Base-by-base conservation (phyloP, 2,329 filamentous ascomycete species). In the Fusarium buharicum region DNA sequence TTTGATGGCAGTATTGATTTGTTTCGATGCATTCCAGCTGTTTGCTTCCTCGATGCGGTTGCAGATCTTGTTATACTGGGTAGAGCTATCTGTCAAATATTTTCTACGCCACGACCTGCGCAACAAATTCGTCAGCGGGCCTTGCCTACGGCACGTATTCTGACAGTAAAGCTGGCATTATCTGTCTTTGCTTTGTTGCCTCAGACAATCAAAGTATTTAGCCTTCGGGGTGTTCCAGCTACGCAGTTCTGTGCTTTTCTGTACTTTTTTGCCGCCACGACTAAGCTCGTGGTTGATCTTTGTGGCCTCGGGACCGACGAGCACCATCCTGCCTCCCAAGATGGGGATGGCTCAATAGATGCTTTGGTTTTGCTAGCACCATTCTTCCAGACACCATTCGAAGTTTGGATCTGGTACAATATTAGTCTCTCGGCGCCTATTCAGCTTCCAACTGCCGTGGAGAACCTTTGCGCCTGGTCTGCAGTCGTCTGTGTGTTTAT, bases 331-430 rank as follows among this genome's bases (percentile, higher is more conserved):
- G 2, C 2, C 6, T 10, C n/a, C 1, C 22, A 16, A 1, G 24
- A 17, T 0, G 8, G 8, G 2, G 14, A 34, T 0, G 12, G 36
- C 10, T 2, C 5, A 3, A 7, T 5, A 0, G 14, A 28, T 0
- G 1, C 2, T 1, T 4, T 30, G 4, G 13, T 17, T 0, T 6
- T 55, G 1, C 1, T 49, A 1, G 18, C 6, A 0, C 1, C 17
- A 6, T 2, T 36, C 1, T 5, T 60, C 0, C 55, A 60, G 11
- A 5, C 3, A 0, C 41, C 49, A 0, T 60, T 60, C 3, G 17
- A 60, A 6, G 0, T 31, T 1, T 60, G 57, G 55, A 60, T 60
- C 6, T 60, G 55, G 55, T 3, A 39, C 1, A 60, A 49, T 2
- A 55, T 60, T 4, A 24, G 17, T 2, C 0, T 6, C 4, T 39